A percentile compares a stretch with the other conserved stretches of the same genome.
phyloP scores from a whole-genome alignment of 257 asterid genomes.

The Scutellaria minor region DNA sequence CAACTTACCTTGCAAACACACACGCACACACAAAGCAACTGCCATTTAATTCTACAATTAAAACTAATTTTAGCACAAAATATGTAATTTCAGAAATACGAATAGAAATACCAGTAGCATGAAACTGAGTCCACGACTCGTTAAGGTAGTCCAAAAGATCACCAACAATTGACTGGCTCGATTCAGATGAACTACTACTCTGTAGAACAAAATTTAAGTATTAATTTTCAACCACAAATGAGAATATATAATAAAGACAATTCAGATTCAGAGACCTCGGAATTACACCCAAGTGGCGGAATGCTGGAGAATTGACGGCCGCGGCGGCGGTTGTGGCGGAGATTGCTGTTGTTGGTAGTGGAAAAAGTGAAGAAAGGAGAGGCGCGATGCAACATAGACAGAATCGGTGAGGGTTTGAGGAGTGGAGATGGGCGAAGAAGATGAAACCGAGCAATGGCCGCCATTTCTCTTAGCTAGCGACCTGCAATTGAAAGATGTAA shows the following conservation, averaged over 20 bases:
- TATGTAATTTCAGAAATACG: constrained; percentile 7
- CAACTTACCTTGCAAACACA: too few species aligned
- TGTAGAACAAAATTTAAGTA: constrained; percentile 39
- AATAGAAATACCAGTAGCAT: constrained; percentile 77
- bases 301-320: constrained; percentile 52
- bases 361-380: constrained; percentile 36
- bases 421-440: constrained; percentile 54
- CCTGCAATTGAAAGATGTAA: not conserved
- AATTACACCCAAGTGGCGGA: constrained; percentile 48
- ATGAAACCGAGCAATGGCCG: constrained; percentile 63
- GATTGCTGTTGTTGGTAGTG: constrained; percentile 23
- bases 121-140: constrained; percentile 98
- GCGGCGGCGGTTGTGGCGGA: constrained; percentile 31
- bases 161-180: constrained; percentile 68
- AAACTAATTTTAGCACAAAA: not conserved
- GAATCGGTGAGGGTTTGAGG: constrained; percentile 44
- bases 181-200: constrained; percentile 50
- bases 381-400: constrained; percentile 41
- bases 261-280: constrained; percentile 46
- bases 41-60: not conserved
- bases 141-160: constrained; percentile 92
- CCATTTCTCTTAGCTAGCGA: constrained; percentile 45
- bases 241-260: not conserved
- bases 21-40: not conserved
- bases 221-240: not conserved